These are phyloP conservation scores for Plasmodium sp. DNA, from an alignment of 169 alveolate genomes.

Conservation along the genomic window DNA sequence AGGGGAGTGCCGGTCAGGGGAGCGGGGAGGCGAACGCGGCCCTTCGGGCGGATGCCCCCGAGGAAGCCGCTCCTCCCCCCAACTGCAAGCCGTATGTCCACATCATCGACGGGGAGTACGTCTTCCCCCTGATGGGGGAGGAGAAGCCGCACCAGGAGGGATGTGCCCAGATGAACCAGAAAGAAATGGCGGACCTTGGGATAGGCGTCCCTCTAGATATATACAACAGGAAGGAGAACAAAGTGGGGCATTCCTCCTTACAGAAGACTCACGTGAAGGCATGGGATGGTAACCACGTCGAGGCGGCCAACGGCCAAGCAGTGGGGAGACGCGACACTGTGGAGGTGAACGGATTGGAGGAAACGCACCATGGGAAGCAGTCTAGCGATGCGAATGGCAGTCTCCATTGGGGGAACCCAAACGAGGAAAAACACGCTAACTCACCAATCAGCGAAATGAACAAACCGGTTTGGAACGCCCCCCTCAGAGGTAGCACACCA, in stretches of 20 bases:
- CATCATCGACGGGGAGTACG: constrained; percentile 7
- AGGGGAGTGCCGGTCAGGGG: neutral
- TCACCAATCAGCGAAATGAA: neutral
- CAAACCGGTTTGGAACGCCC: neutral
- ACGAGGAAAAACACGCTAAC: neutral
- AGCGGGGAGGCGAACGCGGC: neutral
- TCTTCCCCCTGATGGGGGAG: constrained; percentile 12
- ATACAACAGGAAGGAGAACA: constrained; percentile 5
- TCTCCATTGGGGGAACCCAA: neutral
- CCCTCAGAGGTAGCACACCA: neutral
- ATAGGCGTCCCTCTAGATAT: constrained; percentile 16
- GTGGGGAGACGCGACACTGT: neutral
- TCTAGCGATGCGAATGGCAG: neutral
- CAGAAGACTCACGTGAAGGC: neutral
- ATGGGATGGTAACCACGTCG: neutral
- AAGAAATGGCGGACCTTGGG: neutral
- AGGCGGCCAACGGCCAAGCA: neutral
- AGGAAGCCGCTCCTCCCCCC: neutral
- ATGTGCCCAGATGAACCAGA: neutral
- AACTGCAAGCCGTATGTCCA: constrained; percentile 43
- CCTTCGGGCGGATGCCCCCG: neutral
- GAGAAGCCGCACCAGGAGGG: neutral
- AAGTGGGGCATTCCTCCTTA: neutral
- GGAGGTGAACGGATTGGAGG: neutral
- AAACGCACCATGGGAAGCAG: neutral